These are phyloP conservation scores for Paecilomyces dactylethromorphus DNA, from an alignment of 2,329 filamentous ascomycete species.

Conservation along the genomic window DNA sequence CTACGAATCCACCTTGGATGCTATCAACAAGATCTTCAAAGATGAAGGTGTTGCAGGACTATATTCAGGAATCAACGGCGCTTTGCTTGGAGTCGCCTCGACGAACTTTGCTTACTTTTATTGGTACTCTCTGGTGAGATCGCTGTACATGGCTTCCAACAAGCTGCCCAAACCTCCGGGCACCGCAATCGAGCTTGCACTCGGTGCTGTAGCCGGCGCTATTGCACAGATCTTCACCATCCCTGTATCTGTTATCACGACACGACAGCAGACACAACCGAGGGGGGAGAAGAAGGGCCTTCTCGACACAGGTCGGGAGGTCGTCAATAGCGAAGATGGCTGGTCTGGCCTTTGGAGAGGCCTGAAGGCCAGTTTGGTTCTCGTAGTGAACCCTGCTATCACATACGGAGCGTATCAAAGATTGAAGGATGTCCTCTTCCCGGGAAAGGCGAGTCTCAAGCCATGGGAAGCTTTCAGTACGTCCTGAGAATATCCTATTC, in stretches of 20 bases:
- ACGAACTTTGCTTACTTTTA: conserved; percentile 99
- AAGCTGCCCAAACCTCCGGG: conserved; percentile 60
- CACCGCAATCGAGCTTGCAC: conserved; percentile 72
- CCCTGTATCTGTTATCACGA: conserved; percentile 90
- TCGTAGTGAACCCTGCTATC: conserved; percentile 94
- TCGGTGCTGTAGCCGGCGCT: conserved; percentile 84
- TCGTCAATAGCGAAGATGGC: conserved; percentile 85
- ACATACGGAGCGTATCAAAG: conserved; percentile 97
- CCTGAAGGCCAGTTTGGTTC: conserved; percentile 87
- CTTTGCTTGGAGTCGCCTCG: conserved; percentile 84
- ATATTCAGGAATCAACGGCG: conserved; percentile 81
- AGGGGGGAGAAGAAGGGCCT: conserved; percentile 81
- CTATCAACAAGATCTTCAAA: conserved; percentile 73
- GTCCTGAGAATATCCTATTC: conserved; percentile 31
- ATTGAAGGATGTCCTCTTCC: conserved; percentile 69
- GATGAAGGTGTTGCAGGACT: conserved; percentile 76
- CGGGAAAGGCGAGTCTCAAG: conserved; percentile 66
- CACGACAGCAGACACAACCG: conserved; percentile 86
- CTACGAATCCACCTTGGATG: conserved; percentile 83
- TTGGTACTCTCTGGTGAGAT: conserved; percentile 88
- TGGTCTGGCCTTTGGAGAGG: conserved; percentile 87
- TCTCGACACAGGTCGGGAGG: conserved; percentile 79
- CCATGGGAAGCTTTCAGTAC: conserved; percentile 87
- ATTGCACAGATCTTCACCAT: conserved; percentile 95
- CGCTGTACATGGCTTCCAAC: conserved; percentile 61